phyloP scores from a whole-genome alignment of 257 asterid species.

The Fraxinus excelsior region DNA sequence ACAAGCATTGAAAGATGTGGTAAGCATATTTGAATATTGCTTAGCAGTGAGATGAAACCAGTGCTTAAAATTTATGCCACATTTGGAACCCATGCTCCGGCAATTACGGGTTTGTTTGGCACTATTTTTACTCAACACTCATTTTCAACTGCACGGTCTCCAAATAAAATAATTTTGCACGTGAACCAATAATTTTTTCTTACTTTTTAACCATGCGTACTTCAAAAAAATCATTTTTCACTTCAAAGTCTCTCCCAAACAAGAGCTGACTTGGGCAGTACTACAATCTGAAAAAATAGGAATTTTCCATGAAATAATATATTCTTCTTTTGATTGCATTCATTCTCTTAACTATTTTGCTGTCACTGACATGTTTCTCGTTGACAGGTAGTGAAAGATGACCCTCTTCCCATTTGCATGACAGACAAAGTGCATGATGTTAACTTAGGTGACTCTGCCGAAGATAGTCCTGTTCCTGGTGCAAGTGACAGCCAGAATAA shows the following conservation, averaged over 20 bases:
- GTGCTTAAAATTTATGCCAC: background rate
- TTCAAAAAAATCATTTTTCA: too few species aligned
- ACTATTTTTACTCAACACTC: too few species aligned
- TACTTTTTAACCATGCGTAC: too few species aligned
- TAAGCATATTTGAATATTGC: background rate
- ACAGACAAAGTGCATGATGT: conserved; percentile 92
- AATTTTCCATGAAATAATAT: background rate
- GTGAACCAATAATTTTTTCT: too few species aligned
- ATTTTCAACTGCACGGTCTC: too few species aligned
- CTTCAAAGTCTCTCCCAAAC: too few species aligned
- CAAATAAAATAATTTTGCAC: too few species aligned
- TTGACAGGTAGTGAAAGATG: conserved; percentile 74
- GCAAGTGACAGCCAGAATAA: conserved; percentile 59
- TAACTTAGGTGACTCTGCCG: conserved; percentile 70
- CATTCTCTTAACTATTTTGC: background rate
- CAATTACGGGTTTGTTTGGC: too few species aligned
- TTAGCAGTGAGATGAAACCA: background rate
- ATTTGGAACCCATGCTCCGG: background rate
- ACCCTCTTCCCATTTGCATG: conserved; percentile 68
- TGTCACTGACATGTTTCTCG: conserved; percentile 15
- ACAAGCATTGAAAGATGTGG: background rate
- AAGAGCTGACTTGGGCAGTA: background rate
- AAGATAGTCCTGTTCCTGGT: conserved; percentile 51
- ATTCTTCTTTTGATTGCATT: background rate
- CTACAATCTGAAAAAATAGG: background rate